Conservation (phyloP, 2,329 filamentous ascomycete genomes). For the Atkinsonella hypoxylon region DNA sequence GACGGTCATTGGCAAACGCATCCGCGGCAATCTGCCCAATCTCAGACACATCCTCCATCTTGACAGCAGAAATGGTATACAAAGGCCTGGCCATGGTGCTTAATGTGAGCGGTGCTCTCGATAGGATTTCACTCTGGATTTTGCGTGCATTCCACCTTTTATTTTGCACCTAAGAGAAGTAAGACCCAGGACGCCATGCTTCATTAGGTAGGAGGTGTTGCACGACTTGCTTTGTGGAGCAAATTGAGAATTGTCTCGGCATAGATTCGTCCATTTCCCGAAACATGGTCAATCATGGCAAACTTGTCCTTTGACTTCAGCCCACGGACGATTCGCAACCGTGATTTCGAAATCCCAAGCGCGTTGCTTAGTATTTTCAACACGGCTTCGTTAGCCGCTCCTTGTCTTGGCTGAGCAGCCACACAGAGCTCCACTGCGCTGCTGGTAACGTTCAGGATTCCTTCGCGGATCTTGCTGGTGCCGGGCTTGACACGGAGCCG, state of each 20-base stretch:
- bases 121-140: too few species aligned
- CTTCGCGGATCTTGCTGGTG: constrained; percentile 47
- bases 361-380: constrained; percentile 47
- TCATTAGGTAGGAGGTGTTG: constrained; percentile 1
- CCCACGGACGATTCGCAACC: constrained; percentile 49
- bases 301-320: constrained; percentile 55
- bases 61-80: constrained; percentile 13
- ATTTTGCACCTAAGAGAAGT: not conserved
- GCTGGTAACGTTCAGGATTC: constrained; percentile 43
- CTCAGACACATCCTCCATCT: constrained; percentile 17
- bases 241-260: constrained; percentile 16
- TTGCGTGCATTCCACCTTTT: not conserved
- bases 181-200: not conserved
- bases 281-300: constrained; percentile 28
- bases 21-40: constrained; percentile 17
- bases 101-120: not conserved
- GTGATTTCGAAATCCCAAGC: constrained; percentile 50
- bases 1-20: constrained; percentile 21
- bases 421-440: constrained; percentile 53
- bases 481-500: constrained; percentile 58
- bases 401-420: constrained; percentile 50
- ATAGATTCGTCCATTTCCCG: constrained; percentile 19
- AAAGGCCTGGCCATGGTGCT: constrained; percentile 10
- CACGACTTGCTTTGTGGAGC: constrained; percentile 15
- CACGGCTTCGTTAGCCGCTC: constrained; percentile 58